phyloP scores from a whole-genome alignment of 768 basidiomycete species.

The Phaffia tasmanica region DNA sequence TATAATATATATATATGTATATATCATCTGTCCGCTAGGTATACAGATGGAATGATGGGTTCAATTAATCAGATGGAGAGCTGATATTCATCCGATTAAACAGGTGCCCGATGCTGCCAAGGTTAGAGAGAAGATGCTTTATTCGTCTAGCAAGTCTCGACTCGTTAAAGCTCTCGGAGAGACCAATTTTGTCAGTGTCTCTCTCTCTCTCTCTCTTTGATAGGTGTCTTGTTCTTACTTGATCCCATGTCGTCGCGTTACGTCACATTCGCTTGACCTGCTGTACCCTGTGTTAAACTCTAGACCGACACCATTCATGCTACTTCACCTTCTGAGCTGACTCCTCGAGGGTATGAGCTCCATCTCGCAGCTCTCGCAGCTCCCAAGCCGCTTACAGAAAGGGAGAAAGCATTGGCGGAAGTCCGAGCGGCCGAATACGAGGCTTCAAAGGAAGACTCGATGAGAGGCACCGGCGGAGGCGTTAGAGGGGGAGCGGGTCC shows the following conservation, averaged over 20 bases:
- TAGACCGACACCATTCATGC: slow-evolving; percentile 23
- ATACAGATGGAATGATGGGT: background rate
- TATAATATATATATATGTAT: too few species aligned
- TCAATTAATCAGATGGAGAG: background rate
- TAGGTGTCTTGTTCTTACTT: background rate
- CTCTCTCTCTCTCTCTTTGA: background rate
- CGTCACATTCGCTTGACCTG: background rate
- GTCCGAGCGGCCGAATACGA: slow-evolving; percentile 17
- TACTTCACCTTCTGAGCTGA: slow-evolving; percentile 18
- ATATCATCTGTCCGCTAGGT: background rate
- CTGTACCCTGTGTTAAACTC: background rate
- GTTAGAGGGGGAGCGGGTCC: slow-evolving; percentile 14
- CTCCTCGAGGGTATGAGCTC: slow-evolving; percentile 7
- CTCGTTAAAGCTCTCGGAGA: slow-evolving; percentile 24
- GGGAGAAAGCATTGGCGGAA: slow-evolving; percentile 17
- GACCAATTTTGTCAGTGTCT: slow-evolving; percentile 12
- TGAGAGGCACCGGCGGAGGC: slow-evolving; percentile 16
- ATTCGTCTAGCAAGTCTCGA: slow-evolving; percentile 22
- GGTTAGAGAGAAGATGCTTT: slow-evolving; percentile 26
- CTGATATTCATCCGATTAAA: background rate
- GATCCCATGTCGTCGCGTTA: background rate
- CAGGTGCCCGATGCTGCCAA: slow-evolving; percentile 23
- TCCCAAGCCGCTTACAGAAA: slow-evolving; percentile 23
- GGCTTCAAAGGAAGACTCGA: slow-evolving; percentile 18
- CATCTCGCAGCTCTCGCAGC: slow-evolving; percentile 19